Conservation (phyloP, 371 early-diverging fungal species). For the Mucor mucedo region DNA sequence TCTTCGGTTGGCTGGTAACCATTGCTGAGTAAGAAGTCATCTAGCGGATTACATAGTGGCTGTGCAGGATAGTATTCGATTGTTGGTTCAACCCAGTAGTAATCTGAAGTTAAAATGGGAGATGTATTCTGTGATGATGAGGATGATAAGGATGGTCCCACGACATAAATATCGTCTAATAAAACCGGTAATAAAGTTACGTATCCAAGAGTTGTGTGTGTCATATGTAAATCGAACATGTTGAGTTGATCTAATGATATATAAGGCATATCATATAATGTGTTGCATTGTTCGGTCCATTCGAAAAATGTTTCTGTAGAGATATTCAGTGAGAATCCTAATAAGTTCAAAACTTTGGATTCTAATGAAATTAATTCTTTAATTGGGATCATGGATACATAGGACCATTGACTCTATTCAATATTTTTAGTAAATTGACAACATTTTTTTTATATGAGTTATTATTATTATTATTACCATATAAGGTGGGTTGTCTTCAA, state of each 20-base stretch:
- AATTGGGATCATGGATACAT: conserved; percentile 28
- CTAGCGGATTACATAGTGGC: not conserved
- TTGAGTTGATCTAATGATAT: conserved; percentile 11
- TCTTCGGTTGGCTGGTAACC: not conserved
- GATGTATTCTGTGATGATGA: not conserved
- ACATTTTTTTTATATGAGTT: not conserved
- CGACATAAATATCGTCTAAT: conserved; percentile 21
- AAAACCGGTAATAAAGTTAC: conserved; percentile 20
- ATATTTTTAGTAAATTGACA: not conserved
- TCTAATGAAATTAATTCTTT: conserved; percentile 26
- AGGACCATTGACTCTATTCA: conserved; percentile 34
- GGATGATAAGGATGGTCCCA: not conserved
- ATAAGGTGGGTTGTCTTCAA: conserved; percentile 40
- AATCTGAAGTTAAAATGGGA: conserved; percentile 1
- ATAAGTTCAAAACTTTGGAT: conserved; percentile 21
- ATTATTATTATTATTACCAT: conserved; percentile 26
- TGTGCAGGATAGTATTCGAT: not conserved
- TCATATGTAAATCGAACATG: conserved; percentile 25
- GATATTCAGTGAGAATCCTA: conserved; percentile 27
- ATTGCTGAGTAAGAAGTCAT: not conserved
- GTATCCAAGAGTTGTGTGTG: conserved; percentile 14
- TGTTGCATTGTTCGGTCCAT: conserved; percentile 34
- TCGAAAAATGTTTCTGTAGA: conserved; percentile 18
- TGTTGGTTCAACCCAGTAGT: conserved; percentile 2
- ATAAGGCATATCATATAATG: conserved; percentile 17